phyloP scores from a whole-genome alignment of 371 early-diverging fungal genomes.

The Capillidium rhysosporum region DNA sequence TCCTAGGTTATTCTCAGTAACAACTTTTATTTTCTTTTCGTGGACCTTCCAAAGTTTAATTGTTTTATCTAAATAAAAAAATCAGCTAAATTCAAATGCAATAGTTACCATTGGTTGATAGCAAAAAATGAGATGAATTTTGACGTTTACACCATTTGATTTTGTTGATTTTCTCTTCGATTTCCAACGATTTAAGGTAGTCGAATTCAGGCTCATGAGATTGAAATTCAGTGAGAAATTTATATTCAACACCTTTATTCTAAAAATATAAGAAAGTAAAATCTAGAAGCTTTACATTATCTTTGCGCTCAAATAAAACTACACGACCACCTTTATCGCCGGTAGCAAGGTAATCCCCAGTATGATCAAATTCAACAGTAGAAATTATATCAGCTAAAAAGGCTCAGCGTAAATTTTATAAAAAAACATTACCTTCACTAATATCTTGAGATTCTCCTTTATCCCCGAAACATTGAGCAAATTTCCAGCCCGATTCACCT shows the following conservation, averaged over 20 bases:
- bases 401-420: background rate
- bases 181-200: constrained; percentile 97
- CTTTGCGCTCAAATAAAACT: constrained; percentile 90
- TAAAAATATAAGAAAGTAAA: constrained; percentile 13
- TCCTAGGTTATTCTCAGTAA: constrained; percentile 66
- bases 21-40: constrained; percentile 86
- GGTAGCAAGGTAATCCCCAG: constrained; percentile 92
- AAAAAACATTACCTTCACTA: constrained; percentile 64
- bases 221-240: constrained; percentile 96
- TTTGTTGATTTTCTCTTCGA: constrained; percentile 98
- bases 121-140: constrained; percentile 86
- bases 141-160: constrained; percentile 93
- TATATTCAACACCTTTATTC: constrained; percentile 97
- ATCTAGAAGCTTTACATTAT: constrained; percentile 45
- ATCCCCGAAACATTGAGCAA: constrained; percentile 97
- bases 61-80: constrained; percentile 63
- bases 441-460: constrained; percentile 95
- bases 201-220: constrained; percentile 99
- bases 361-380: constrained; percentile 92
- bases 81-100: background rate
- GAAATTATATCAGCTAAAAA: constrained; percentile 91
- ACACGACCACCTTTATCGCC: constrained; percentile 96
- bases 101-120: constrained; percentile 86
- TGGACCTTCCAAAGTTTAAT: constrained; percentile 98
- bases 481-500: constrained; percentile 70